Evolutionary conservation across 108 stramenopile species (phyloP).

Genomic region (Schizochytrium sp.): DNA sequence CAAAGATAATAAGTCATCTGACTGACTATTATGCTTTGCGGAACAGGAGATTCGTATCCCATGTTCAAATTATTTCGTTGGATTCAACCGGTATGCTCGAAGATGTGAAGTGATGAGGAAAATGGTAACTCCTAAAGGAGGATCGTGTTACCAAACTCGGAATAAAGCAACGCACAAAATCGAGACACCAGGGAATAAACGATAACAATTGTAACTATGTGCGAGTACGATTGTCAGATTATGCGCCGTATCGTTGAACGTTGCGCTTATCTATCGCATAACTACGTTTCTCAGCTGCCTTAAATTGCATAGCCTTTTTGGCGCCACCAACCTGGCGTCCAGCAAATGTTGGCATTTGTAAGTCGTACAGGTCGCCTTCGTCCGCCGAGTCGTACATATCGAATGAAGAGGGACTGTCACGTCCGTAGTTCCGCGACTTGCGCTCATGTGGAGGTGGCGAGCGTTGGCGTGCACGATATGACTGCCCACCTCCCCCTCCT

Average conservation of each 20-base stretch:
- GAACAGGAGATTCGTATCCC: no score
- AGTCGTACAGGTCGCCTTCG: constrained; percentile 32
- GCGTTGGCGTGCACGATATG: not conserved
- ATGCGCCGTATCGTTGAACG: not conserved
- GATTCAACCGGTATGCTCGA: no score
- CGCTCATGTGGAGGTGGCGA: not conserved
- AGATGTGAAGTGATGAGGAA: no score
- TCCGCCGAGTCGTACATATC: not conserved
- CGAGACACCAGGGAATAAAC: no score
- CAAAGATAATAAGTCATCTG: not conserved
- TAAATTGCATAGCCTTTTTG: constrained; percentile 58
- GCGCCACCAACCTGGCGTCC: not conserved
- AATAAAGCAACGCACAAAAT: no score
- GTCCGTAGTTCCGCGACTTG: not conserved
- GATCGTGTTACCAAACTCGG: no score
- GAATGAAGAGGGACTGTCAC: not conserved
- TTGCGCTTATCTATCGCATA: constrained; percentile 1
- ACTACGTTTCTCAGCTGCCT: constrained; percentile 29
- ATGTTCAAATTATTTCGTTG: no score
- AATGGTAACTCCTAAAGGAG: no score
- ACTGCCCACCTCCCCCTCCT: not conserved
- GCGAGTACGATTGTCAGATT: not conserved
- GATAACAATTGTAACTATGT: not conserved
- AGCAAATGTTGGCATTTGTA: constrained; percentile 23
- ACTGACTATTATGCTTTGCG: not conserved